Evolutionary conservation across 129 eudicot species (phyloP).

Genomic region (Sambucus nigra): DNA sequence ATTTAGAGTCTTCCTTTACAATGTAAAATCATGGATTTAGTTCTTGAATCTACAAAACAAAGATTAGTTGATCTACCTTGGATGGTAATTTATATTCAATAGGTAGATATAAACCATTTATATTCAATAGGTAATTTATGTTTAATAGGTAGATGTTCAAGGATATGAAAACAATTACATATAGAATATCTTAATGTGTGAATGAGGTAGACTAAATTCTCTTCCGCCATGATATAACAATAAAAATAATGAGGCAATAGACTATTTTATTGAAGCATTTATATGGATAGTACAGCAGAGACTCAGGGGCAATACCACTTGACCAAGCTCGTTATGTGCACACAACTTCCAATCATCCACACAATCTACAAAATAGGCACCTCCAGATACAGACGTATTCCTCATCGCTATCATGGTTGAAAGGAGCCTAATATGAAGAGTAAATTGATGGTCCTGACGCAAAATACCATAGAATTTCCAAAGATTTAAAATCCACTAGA

Average conservation of each 20-base stretch:
- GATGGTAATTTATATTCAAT: too few species aligned
- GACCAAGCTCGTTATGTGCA: slow-evolving; percentile 44
- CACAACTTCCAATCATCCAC: slow-evolving; percentile 78
- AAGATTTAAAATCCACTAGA: slow-evolving; percentile 45
- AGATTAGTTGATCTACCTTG: too few species aligned
- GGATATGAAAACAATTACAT: too few species aligned
- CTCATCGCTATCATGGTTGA: slow-evolving; percentile 26
- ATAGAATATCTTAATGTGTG: too few species aligned
- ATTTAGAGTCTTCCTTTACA: too few species aligned
- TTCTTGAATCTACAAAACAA: too few species aligned
- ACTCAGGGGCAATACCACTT: slow-evolving; percentile 30
- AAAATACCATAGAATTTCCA: slow-evolving; percentile 70
- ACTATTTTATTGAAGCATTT: not conserved
- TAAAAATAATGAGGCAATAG: too few species aligned
- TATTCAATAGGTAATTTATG: too few species aligned
- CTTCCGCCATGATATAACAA: too few species aligned
- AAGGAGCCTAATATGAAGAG: slow-evolving; percentile 73
- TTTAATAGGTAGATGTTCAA: too few species aligned
- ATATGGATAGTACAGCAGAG: not conserved
- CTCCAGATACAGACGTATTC: slow-evolving; percentile 34
- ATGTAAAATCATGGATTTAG: too few species aligned
- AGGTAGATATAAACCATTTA: too few species aligned
- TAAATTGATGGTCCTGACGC: slow-evolving; percentile 68
- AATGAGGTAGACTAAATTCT: not conserved
- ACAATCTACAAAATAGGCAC: slow-evolving; percentile 52